Percentiles rank a stretch among this genome's conserved stretches.
Conservation (phyloP, 2,329 filamentous ascomycete species). For the Phialophora chinensis region DNA sequence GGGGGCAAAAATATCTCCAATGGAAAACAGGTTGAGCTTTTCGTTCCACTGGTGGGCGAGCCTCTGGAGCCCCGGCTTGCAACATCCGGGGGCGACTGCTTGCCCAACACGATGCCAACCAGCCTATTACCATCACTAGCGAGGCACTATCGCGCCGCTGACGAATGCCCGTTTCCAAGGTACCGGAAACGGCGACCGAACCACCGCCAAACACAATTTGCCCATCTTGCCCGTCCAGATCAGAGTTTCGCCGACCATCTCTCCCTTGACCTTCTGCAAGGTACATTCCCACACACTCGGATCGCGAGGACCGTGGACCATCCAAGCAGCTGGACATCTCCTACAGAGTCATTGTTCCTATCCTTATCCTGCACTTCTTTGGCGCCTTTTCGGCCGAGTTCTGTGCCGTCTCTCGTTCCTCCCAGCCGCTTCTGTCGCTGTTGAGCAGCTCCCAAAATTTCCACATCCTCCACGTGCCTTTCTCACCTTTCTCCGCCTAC, state of each 20-base stretch:
- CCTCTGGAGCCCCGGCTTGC: background rate
- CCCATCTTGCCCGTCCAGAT: background rate
- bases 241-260: background rate
- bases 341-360: background rate
- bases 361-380: background rate
- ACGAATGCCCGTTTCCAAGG: background rate
- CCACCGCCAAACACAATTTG: conserved; percentile 6
- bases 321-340: background rate
- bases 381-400: background rate
- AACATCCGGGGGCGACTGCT: background rate
- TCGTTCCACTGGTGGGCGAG: background rate
- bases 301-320: background rate
- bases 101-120: background rate
- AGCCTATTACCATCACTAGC: background rate
- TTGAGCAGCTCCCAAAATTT: background rate
- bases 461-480: background rate
- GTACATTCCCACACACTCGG: background rate
- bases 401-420: background rate
- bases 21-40: background rate
- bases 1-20: background rate
- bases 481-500: background rate
- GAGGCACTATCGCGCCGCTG: conserved; percentile 8
- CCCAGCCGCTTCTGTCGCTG: background rate
- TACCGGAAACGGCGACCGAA: conserved; percentile 10
- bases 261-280: background rate